Evolutionary conservation across 2,329 filamentous ascomycete species (phyloP).

Genomic region (Talaromyces verruculosus): DNA sequence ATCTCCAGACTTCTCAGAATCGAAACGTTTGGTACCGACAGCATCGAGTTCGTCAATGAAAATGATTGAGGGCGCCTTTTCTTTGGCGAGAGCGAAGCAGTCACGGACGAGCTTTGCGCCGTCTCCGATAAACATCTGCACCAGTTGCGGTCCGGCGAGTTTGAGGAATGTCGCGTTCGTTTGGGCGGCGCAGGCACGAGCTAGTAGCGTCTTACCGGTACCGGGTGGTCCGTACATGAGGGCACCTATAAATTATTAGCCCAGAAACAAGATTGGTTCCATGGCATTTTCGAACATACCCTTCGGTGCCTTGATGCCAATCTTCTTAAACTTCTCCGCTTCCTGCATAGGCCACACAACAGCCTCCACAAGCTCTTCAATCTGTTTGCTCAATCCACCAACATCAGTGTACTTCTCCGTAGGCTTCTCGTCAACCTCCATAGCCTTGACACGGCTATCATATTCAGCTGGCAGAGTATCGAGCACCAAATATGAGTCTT

Average conservation of each 20-base stretch:
- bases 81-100: conserved; percentile 95
- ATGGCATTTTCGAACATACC: conserved; percentile 56
- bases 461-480: conserved; percentile 97
- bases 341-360: conserved; percentile 99
- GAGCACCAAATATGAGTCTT: conserved; percentile 95
- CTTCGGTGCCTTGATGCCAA: conserved; percentile 98
- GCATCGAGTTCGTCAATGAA: conserved; percentile 99
- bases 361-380: conserved; percentile 96
- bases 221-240: conserved; percentile 82
- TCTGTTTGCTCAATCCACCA: conserved; percentile 96
- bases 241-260: conserved; percentile 61
- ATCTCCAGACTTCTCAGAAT: conserved; percentile 96
- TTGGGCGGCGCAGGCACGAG: conserved; percentile 93
- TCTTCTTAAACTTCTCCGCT: conserved; percentile 98
- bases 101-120: conserved; percentile 96
- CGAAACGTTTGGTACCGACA: conserved; percentile 98
- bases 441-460: conserved; percentile 97
- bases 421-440: conserved; percentile 99
- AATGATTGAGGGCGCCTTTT: conserved; percentile 98
- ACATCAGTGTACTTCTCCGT: conserved; percentile 99
- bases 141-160: conserved; percentile 92
- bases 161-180: conserved; percentile 99
- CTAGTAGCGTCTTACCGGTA: conserved; percentile 61
- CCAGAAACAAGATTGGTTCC: too few species aligned
- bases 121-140: conserved; percentile 99